Percentiles rank a stretch among this genome's conserved stretches.
Conservation (phyloP, 148 eudicot species). For the Chenopodium suecicum region DNA sequence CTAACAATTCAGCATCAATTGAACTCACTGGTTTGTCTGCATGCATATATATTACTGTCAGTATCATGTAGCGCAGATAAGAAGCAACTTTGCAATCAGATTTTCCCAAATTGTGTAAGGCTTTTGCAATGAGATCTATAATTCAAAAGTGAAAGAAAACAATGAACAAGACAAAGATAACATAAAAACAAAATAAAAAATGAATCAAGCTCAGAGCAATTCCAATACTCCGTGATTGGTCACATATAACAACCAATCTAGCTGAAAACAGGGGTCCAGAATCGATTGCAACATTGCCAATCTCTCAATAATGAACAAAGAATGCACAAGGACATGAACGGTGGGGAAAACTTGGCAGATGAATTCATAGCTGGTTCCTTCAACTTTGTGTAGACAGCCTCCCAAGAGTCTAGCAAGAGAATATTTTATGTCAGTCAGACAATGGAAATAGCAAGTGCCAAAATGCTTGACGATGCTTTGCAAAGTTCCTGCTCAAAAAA, state of each 20-base stretch:
- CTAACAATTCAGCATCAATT: not conserved
- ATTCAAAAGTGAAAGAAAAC: not conserved
- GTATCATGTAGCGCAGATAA: not conserved
- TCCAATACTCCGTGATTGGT: not conserved
- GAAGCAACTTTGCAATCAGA: not conserved
- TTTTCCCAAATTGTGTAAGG: not conserved
- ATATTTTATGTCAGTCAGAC: not conserved
- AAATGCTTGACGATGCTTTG: not conserved
- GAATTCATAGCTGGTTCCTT: not conserved
- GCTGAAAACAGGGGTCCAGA: not conserved
- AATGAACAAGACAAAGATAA: not conserved
- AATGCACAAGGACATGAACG: not conserved
- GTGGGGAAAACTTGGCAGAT: not conserved
- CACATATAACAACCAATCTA: not conserved
- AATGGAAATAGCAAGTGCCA: not conserved
- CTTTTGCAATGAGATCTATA: not conserved
- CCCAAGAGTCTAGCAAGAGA: not conserved
- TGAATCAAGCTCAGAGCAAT: too few relatives aligned
- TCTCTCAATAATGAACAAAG: not conserved
- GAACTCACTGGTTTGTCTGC: not conserved
- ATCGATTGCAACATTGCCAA: not conserved
- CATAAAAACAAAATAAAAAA: too few relatives aligned
- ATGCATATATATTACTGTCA: not conserved
- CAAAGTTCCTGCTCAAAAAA: not conserved
- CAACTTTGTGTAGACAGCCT: not conserved